Evolutionary conservation across 2,329 filamentous ascomycete species (phyloP), one percentile per base, ranked within the genome.

Genomic region (Knufia petricola): DNA sequence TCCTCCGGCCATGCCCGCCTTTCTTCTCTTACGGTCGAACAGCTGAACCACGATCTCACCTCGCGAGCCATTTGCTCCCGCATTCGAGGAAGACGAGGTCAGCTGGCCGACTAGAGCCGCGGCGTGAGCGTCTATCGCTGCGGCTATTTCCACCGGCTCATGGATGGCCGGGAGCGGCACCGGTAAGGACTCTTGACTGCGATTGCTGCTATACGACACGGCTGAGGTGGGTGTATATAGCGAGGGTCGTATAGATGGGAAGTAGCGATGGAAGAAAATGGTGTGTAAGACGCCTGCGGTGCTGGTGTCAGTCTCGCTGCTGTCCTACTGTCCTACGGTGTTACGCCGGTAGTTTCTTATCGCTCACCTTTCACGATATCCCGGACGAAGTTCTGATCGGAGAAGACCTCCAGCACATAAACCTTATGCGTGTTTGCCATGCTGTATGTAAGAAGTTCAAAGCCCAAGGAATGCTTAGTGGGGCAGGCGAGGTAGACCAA

Each of bases 241-340:
- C 55, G 80, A 78, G 4, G 92, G 90, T 36, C 79, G 74, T 59
- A 95, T 78, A 50, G 87, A 82, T 50, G 87, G 87, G 74, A 96
- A 95, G 78, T 90, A 94, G 62, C 92, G 85, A 72, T 95, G 89
- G 77, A 96, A 96, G 79, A 96, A 98, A 66, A 96, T 95, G 44
- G 89, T 94, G 67, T 95, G 89, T 43, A 96, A 78, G 64, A 95
- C 85, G 55, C 85, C 90, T 94, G 60, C 34, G 39, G 32, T 31
- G 38, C 31, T 47, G 50, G 50, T 24, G 52, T 53, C 39, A 58
- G 53, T 46, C 31, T 10, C 4, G n/a, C 20, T n/a, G 12, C 40
- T 40, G 3, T 15, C 13, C 13, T 20, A 38, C 15, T 12, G 17
- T 28, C 41, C 23, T 55, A n/a, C n/a, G n/a, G n/a, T n/a, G n/a